Conservation (phyloP, 495 filamentous ascomycete genomes). For the Trichoderma reesei region DNA sequence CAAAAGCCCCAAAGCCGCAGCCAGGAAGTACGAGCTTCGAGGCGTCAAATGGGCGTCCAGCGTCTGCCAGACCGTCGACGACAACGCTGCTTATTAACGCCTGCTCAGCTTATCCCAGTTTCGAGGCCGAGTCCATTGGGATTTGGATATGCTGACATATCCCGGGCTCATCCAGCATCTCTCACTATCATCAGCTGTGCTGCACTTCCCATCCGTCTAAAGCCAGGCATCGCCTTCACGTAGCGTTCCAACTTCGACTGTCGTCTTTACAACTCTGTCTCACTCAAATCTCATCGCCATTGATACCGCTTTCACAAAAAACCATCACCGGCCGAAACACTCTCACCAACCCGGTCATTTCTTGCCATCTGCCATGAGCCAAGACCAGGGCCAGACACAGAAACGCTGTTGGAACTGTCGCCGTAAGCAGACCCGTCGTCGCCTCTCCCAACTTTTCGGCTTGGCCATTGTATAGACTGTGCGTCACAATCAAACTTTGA, state of each 20-base stretch:
- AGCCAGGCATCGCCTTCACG: background rate
- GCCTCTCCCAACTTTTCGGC: background rate
- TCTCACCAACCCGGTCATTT: background rate
- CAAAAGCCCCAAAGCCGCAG: background rate
- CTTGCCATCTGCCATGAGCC: background rate
- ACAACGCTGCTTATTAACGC: too few species aligned
- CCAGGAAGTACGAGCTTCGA: background rate
- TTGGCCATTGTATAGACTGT: too few species aligned
- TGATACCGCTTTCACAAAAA: too few species aligned
- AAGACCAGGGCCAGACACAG: background rate
- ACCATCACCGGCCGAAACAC: background rate
- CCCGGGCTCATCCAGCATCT: too few species aligned
- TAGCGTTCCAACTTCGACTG: background rate
- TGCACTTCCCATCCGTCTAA: too few species aligned
- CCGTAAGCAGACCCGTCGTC: background rate
- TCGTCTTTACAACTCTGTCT: background rate
- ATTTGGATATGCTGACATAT: too few species aligned
- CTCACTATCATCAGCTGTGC: too few species aligned
- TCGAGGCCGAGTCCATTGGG: too few species aligned
- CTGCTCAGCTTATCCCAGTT: too few species aligned
- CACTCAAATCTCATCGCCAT: background rate
- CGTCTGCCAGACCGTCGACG: too few species aligned
- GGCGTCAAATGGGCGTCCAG: background rate
- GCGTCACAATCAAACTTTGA: too few species aligned
- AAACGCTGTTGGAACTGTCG: constrained; percentile 10